phyloP scores from a whole-genome alignment of 495 filamentous ascomycete species.

The Penicillium silybi region DNA sequence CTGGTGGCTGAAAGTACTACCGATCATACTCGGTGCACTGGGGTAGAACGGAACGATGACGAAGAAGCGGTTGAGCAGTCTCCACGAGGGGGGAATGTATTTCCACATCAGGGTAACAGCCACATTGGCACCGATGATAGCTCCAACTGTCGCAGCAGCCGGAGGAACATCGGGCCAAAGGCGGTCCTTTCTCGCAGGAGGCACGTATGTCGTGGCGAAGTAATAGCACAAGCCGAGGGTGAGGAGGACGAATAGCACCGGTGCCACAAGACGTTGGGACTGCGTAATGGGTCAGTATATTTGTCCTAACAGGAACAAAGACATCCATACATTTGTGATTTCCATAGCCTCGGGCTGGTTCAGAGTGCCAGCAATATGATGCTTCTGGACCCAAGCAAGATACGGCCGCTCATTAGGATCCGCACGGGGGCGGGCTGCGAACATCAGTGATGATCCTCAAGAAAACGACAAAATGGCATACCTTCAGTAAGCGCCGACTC shows the following conservation, averaged over 20 bases:
- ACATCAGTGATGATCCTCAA: conserved; percentile 8
- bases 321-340: conserved; percentile 32
- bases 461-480: conserved; percentile 9
- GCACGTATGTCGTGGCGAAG: conserved; percentile 59
- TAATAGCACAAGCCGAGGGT: conserved; percentile 47
- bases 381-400: conserved; percentile 49
- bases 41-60: conserved; percentile 68
- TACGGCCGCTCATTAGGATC: conserved; percentile 39
- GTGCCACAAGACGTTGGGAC: conserved; percentile 62
- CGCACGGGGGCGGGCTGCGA: conserved; percentile 38
- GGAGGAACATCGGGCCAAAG: conserved; percentile 73
- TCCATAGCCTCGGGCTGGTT: conserved; percentile 28
- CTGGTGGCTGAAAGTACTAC: conserved; percentile 78
- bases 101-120: conserved; percentile 62
- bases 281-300: conserved; percentile 4
- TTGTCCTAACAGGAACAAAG: not conserved
- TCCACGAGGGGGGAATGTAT: conserved; percentile 61
- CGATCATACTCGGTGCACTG: conserved; percentile 58
- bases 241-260: conserved; percentile 51
- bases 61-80: conserved; percentile 75
- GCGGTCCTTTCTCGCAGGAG: conserved; percentile 54
- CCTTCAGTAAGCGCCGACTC: conserved; percentile 35
- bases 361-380: conserved; percentile 38
- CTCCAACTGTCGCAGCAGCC: conserved; percentile 69
- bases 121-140: conserved; percentile 63